Base-by-base conservation (phyloP, 768 basidiomycete genomes). In the Mycena kentingensis region DNA sequence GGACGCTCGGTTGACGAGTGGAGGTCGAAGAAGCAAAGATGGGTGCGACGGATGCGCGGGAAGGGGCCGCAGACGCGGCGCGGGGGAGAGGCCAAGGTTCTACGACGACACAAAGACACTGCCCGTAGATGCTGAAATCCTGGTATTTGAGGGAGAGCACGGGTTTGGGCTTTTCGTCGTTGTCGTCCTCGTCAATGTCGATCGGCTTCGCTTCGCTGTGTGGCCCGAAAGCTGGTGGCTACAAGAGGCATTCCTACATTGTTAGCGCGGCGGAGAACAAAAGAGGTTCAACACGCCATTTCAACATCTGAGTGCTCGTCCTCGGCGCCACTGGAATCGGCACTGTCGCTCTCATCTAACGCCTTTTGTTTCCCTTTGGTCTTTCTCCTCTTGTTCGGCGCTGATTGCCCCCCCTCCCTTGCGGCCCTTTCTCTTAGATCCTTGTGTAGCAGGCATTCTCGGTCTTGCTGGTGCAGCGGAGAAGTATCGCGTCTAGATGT, bases 71-170 rank as follows among this genome's bases (percentile, higher is more conserved):
- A 2, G 71, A 59, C 29, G 63, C 58, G 4, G 68, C 58, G 29
- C 74, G 78, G 31, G 83, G 63, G 13, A 80, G 70, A 4, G 88
- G 85, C 77, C 83, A 90, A 15, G 91, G 92, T 65, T 93, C 91
- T 15, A 92, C 83, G 21, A 93, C 85, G 29, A 93, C 77, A 63
- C 88, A 90, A 16, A 93, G 77, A 65, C 87, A 90, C 48, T 82
- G 80, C 0, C 84, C 85, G 51, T 81, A 79, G 42, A 91, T 83
- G 46, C 70, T 76, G 67, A 90, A 90, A 12, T 87, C 86, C 60
- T 80, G 78, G 58, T 88, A 93, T 48, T 67, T 78, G 29, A 93
- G 76, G 49, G 80, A 77, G 28, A 91, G 70, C 26, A 77, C 57
- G 5, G 87, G 84, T 62, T 91, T 88, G 12, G 85, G 88, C 60